These are phyloP conservation scores for Metschnikowia gruessii DNA, from an alignment of 805 yeast genomes.

Conservation along the genomic window DNA sequence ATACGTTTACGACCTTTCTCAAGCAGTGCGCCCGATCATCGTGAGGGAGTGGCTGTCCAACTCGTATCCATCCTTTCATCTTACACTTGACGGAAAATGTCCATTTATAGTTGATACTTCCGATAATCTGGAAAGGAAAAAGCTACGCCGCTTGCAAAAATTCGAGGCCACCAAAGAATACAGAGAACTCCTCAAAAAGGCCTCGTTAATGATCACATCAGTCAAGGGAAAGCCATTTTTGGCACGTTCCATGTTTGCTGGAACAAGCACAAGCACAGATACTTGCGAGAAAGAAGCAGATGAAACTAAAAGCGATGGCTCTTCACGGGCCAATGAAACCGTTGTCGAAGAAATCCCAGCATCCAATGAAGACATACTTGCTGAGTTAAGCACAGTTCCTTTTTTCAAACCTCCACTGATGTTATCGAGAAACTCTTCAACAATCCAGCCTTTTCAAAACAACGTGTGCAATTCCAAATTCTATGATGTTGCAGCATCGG, in stretches of 20 bases:
- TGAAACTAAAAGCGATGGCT: slow-evolving; percentile 11
- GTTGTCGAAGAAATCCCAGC: slow-evolving; percentile 12
- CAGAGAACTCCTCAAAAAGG: slow-evolving; percentile 37
- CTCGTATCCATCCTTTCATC: slow-evolving; percentile 53
- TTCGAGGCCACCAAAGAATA: slow-evolving; percentile 42
- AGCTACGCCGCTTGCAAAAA: slow-evolving; percentile 37
- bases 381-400: slow-evolving; percentile 7
- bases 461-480: slow-evolving; percentile 36
- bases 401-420: slow-evolving; percentile 32
- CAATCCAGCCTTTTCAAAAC: slow-evolving; percentile 29
- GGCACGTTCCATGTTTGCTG: slow-evolving; percentile 2
- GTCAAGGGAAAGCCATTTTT: slow-evolving; percentile 12
- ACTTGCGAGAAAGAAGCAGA: slow-evolving; percentile 7
- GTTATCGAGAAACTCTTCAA: slow-evolving; percentile 38
- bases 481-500: slow-evolving; percentile 44
- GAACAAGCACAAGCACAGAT: slow-evolving; percentile 18
- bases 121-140: slow-evolving; percentile 40
- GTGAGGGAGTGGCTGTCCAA: slow-evolving; percentile 72
- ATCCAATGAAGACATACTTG: slow-evolving; percentile 10
- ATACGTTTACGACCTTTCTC: slow-evolving; percentile 76
- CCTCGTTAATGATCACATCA: slow-evolving; percentile 32
- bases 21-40: slow-evolving; percentile 75
- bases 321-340: slow-evolving; percentile 13
- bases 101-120: slow-evolving; percentile 70
- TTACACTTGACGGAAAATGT: slow-evolving; percentile 71